These are phyloP conservation scores for Skeletonema potamos DNA, from an alignment of 108 stramenopile genomes.

Conservation along the genomic window DNA sequence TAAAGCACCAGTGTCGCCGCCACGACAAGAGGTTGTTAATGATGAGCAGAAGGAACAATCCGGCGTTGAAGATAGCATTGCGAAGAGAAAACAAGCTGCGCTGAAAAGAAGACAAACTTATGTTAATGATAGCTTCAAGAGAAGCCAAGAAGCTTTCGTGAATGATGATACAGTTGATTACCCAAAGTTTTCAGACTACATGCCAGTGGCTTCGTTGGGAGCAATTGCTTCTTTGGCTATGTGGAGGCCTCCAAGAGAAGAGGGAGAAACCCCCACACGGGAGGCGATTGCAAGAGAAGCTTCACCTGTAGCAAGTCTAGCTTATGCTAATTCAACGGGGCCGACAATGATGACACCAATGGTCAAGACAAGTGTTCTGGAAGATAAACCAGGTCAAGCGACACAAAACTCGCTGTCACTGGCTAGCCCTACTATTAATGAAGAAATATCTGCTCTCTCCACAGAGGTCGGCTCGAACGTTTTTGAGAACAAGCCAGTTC, in stretches of 20 bases:
- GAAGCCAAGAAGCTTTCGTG: background rate
- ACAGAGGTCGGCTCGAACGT: slow-evolving; percentile 5
- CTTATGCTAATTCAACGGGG: slow-evolving; percentile 22
- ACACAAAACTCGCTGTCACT: background rate
- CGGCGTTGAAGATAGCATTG: background rate
- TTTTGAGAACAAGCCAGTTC: slow-evolving; percentile 29
- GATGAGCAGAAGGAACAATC: background rate
- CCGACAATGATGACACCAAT: background rate
- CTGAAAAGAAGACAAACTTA: slow-evolving; percentile 1
- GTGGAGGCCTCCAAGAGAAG: slow-evolving; percentile 11
- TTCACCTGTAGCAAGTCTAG: slow-evolving; percentile 1
- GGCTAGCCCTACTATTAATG: background rate
- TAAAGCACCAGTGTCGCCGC: background rate
- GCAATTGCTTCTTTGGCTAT: slow-evolving; percentile 10
- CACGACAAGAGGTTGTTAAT: background rate
- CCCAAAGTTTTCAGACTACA: background rate
- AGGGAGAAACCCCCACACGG: background rate
- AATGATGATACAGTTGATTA: background rate
- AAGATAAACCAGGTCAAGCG: background rate
- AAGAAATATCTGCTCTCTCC: background rate
- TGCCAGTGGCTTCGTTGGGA: background rate
- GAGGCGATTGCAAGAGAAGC: background rate
- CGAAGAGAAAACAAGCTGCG: background rate
- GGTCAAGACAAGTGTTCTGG: background rate
- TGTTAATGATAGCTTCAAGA: background rate